Evolutionary conservation across 129 eudicot species (phyloP).

Genomic region (Escallonia herrerae): DNA sequence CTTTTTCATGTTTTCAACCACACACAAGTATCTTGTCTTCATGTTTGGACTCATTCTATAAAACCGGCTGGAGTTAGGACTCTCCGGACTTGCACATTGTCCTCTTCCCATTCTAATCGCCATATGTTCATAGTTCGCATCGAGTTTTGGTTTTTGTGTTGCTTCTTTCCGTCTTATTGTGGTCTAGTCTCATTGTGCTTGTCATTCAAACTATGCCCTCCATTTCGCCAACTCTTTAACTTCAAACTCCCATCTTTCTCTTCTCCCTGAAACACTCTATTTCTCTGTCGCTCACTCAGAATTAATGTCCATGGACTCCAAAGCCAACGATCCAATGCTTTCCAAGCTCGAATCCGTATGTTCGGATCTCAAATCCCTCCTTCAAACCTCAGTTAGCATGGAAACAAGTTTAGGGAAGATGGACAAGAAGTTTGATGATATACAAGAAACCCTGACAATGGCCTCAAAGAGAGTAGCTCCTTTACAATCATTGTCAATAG

Average conservation of each 20-base stretch:
- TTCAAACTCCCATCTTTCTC: neutral
- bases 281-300: neutral
- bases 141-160: conserved; percentile 32
- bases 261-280: neutral
- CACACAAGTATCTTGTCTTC: neutral
- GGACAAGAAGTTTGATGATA: conserved; percentile 28
- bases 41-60: conserved; percentile 16
- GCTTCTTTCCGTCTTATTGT: conserved; percentile 20
- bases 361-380: conserved; percentile 49
- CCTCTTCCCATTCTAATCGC: conserved; percentile 28
- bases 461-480: conserved; percentile 69
- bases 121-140: conserved; percentile 59
- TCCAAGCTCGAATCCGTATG: conserved; percentile 40
- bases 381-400: conserved; percentile 29
- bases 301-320: conserved; percentile 13
- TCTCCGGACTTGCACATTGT: conserved; percentile 25
- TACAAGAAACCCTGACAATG: conserved; percentile 37
- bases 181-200: conserved; percentile 22
- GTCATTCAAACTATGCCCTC: conserved; percentile 24
- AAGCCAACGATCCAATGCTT: conserved; percentile 32
- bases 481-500: conserved; percentile 64
- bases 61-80: conserved; percentile 11
- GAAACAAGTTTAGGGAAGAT: conserved; percentile 36
- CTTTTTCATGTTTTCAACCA: no score
- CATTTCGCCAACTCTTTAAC: neutral